phyloP scores from a whole-genome alignment of 2,329 filamentous ascomycete genomes.

The Colletotrichum magnum region DNA sequence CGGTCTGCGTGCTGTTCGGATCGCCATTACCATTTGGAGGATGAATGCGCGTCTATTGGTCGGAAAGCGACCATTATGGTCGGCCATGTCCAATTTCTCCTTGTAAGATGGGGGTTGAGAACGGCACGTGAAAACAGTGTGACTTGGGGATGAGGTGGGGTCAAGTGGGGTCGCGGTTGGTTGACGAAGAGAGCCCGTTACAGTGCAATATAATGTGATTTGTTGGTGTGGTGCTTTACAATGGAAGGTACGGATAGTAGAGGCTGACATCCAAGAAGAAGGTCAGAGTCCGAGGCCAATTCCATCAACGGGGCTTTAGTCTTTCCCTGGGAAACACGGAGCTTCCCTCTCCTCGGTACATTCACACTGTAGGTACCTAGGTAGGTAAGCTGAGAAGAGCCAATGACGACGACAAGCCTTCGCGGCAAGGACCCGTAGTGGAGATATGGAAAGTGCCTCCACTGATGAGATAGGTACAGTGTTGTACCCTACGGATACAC shows the following conservation, averaged over 20 bases:
- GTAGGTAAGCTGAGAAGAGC: constrained; percentile 1
- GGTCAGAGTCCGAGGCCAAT: too few species aligned
- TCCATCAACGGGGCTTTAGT: too few species aligned
- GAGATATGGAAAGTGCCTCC: background rate
- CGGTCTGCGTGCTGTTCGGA: background rate
- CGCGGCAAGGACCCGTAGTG: constrained; percentile 27
- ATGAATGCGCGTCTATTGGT: constrained; percentile 9
- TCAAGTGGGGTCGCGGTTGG: constrained; percentile 5
- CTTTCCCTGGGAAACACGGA: too few species aligned
- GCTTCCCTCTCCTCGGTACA: background rate
- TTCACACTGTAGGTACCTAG: background rate
- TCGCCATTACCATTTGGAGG: background rate
- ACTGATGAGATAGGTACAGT: too few species aligned
- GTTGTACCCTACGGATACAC: too few species aligned
- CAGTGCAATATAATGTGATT: background rate
- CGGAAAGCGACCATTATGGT: constrained; percentile 7
- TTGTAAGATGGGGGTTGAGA: background rate
- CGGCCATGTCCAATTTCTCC: background rate
- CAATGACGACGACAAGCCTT: background rate
- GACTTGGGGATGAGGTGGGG: background rate
- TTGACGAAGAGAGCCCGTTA: background rate
- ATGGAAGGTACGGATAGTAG: too few species aligned
- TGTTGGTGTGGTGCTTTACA: too few species aligned
- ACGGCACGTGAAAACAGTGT: background rate
- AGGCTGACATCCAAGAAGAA: too few species aligned